phyloP scores from a whole-genome alignment of 352 stramenopile species.

The Peronospora farinosa region DNA sequence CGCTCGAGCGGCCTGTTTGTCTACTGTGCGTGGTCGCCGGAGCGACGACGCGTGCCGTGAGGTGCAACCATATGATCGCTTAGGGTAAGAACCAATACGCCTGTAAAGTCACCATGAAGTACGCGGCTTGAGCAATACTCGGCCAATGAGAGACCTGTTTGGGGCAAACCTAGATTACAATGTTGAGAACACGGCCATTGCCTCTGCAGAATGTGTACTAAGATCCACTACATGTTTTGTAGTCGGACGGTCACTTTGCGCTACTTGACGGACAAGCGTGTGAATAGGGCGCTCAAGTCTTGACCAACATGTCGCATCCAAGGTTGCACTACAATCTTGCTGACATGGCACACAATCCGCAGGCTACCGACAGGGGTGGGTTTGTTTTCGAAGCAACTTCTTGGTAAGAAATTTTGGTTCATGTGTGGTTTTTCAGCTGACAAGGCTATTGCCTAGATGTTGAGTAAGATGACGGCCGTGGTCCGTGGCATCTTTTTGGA shows the following conservation, averaged over 20 bases:
- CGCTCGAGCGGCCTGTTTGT: too few relatives aligned
- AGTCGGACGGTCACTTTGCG: slow-evolving; percentile 20
- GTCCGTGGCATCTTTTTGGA: slow-evolving; percentile 26
- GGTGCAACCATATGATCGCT: too few relatives aligned
- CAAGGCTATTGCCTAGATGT: slow-evolving; percentile 90
- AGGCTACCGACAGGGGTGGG: slow-evolving; percentile 79
- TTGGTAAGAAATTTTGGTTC: slow-evolving; percentile 14
- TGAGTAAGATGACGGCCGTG: slow-evolving; percentile 54
- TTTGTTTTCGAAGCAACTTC: slow-evolving; percentile 64
- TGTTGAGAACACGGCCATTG: too few relatives aligned
- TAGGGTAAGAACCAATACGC: too few relatives aligned
- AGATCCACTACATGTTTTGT: slow-evolving; percentile 35
- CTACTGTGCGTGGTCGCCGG: too few relatives aligned
- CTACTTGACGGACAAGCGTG: slow-evolving; percentile 39
- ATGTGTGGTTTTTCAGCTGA: slow-evolving; percentile 91
- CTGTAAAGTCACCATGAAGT: slow-evolving; percentile 68
- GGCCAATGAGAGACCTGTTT: slow-evolving; percentile 37
- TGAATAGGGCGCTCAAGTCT: slow-evolving; percentile 58
- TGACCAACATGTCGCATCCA: slow-evolving; percentile 94
- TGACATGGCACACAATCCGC: slow-evolving; percentile 95
- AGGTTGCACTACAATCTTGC: slow-evolving; percentile 83
- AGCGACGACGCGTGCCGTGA: too few relatives aligned
- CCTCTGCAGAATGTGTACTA: too few relatives aligned
- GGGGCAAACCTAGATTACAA: slow-evolving; percentile 49
- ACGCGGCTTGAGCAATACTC: slow-evolving; percentile 44